Conservation (phyloP, 2,329 filamentous ascomycete genomes). For the Lasiodiplodia citricola region DNA sequence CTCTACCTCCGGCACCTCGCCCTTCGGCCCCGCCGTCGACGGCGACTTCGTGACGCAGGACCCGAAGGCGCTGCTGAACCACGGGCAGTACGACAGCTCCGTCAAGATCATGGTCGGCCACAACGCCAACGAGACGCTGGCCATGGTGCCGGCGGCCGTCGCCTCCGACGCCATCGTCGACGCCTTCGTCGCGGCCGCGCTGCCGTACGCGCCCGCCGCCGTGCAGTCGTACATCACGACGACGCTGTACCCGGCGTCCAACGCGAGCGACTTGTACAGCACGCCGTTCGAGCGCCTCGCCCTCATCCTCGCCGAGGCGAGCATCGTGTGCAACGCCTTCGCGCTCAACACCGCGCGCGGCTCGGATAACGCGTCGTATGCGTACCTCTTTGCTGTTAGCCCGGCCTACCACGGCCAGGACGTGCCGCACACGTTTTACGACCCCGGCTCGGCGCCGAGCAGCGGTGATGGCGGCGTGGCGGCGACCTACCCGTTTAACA, state of each 20-base stretch:
- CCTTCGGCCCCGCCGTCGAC: slow-evolving; percentile 51
- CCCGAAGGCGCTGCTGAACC: slow-evolving; percentile 52
- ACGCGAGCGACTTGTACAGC: neutral
- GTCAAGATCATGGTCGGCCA: slow-evolving; percentile 54
- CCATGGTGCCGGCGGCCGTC: neutral
- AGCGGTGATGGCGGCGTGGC: neutral
- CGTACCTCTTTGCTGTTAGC: slow-evolving; percentile 26
- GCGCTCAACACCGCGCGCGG: slow-evolving; percentile 1
- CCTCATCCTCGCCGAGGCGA: slow-evolving; percentile 9
- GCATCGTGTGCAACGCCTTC: slow-evolving; percentile 27
- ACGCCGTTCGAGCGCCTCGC: neutral
- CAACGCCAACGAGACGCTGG: slow-evolving; percentile 47
- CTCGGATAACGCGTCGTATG: slow-evolving; percentile 8
- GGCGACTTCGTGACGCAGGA: slow-evolving; percentile 55
- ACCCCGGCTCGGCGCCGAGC: neutral
- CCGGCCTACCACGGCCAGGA: slow-evolving; percentile 28
- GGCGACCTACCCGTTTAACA: slow-evolving; percentile 30
- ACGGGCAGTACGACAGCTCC: slow-evolving; percentile 52
- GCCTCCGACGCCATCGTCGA: neutral
- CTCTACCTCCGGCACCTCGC: slow-evolving; percentile 32
- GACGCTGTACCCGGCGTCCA: slow-evolving; percentile 15
- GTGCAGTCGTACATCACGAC: slow-evolving; percentile 2
- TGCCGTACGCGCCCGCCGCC: neutral
- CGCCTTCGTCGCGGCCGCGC: neutral
- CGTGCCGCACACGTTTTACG: slow-evolving; percentile 26